Evolutionary conservation across 768 basidiomycete genomes (phyloP), one percentile per base, ranked within the genome.

Genomic region (Lactarius hengduanensis): DNA sequence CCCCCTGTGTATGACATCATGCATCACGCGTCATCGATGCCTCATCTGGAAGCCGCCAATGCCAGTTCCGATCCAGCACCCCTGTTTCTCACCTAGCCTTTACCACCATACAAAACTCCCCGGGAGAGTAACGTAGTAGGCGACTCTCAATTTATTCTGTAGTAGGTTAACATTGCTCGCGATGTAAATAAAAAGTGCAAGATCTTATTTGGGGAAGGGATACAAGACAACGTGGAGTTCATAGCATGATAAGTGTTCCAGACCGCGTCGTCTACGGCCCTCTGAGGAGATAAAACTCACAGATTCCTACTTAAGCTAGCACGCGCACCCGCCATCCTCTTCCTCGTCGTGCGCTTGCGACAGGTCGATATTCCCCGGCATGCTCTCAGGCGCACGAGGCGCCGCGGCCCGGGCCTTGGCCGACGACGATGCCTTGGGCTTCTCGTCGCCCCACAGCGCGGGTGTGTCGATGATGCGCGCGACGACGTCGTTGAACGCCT

Each of bases 401-500:
- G 54, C 62, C 11, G 58, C 61, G 47, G 64, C 45, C 8, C 57
- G 43, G 41, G 64, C 57, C 40, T 55, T 34, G 55, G 73, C 72
- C 0, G 72, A 32, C 6, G 1, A 71, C 20, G 64, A 57, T 64
- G 71, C 73, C 38, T 70, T 75, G 36, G 68, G 61, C 18, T 71
- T 64, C 57, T 26, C 26, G 26, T 26, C 26, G 55, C 40, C 83
- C 92, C 92, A 94, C 58, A 95, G 77, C 74, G 88, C 89, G 0
- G 92, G 92, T 0, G 91, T 92, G 43, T 92, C 91, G 60, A 95
- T 71, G 66, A 96, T 96, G 77, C 83, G 82, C 73, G 84, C 82
- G 26, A 97, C 94, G 6, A 96, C 85, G 61, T 91, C 88, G 50
- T 81, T 77, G 26, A 26, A 26, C 2, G 89, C 86, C 55, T 93